A percentile compares a stretch with the other conserved stretches of the same genome.
Evolutionary conservation across 495 filamentous ascomycete genomes (phyloP).

Genomic region (Articulospora tetracladia): DNA sequence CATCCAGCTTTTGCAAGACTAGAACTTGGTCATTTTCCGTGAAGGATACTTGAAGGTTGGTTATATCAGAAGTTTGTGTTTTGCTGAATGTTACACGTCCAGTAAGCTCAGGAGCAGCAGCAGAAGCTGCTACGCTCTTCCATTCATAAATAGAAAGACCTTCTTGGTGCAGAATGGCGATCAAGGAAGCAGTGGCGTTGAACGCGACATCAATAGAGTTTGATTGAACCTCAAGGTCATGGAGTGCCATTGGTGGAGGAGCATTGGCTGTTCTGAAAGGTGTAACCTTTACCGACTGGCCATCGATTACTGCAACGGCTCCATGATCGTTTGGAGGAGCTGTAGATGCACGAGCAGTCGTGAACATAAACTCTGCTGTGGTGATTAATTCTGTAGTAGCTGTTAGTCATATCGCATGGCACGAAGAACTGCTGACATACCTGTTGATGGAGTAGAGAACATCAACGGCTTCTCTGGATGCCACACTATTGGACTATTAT

Average conservation of each 20-base stretch:
- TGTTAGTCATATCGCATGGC: conserved; percentile 9
- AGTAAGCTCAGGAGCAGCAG: conserved; percentile 28
- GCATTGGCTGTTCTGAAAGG: conserved; percentile 79
- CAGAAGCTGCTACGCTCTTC: conserved; percentile 49
- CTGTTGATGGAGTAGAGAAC: conserved; percentile 43
- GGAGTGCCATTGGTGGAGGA: conserved; percentile 88
- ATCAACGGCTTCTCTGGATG: conserved; percentile 78
- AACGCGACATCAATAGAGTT: conserved; percentile 74
- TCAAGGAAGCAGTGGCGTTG: conserved; percentile 55
- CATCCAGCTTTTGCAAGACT: conserved; percentile 1
- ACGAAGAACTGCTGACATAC: conserved; percentile 5
- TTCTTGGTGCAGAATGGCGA: conserved; percentile 66
- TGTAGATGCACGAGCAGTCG: conserved; percentile 63
- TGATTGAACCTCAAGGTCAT: conserved; percentile 60
- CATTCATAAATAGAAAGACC: conserved; percentile 64
- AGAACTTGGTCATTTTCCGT: conserved; percentile 7
- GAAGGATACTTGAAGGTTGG: conserved; percentile 20
- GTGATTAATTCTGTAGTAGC: conserved; percentile 49
- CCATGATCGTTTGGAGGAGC: conserved; percentile 74
- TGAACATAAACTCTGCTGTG: conserved; percentile 61
- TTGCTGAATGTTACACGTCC: conserved; percentile 32
- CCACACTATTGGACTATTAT: conserved; percentile 56
- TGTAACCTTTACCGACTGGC: conserved; percentile 75
- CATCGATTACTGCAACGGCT: conserved; percentile 83
- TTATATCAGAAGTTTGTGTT: conserved; percentile 29